These are phyloP conservation scores for Teunomyces barrocoloradensis DNA, from an alignment of 805 yeast species.

Conservation along the genomic window DNA sequence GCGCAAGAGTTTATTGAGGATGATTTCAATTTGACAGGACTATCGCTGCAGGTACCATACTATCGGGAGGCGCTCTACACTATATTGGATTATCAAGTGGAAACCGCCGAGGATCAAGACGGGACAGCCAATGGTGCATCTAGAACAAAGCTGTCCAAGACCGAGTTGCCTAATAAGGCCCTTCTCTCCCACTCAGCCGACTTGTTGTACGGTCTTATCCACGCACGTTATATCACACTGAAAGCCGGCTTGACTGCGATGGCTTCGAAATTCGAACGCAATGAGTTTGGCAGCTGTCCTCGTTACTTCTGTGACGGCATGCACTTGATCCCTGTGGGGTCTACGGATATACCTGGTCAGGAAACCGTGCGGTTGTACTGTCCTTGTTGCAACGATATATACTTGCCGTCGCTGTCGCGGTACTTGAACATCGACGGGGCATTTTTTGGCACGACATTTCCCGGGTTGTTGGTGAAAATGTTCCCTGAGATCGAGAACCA, in stretches of 20 bases:
- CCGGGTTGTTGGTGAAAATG: constrained; percentile 87
- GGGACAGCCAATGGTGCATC: constrained; percentile 5
- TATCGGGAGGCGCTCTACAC: constrained; percentile 90
- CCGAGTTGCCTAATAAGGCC: constrained; percentile 66
- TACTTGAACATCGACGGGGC: constrained; percentile 93
- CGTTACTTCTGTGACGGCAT: constrained; percentile 86
- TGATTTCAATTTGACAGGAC: constrained; percentile 92
- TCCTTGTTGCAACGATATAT: constrained; percentile 91
- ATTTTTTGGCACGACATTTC: constrained; percentile 93
- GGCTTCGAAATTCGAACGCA: constrained; percentile 91
- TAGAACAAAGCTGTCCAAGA: constrained; percentile 33
- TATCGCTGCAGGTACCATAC: constrained; percentile 80
- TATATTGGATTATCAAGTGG: constrained; percentile 77
- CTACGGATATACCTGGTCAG: constrained; percentile 85
- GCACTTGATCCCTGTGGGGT: constrained; percentile 88
- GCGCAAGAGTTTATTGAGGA: constrained; percentile 92
- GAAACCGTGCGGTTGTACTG: constrained; percentile 92
- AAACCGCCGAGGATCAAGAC: constrained; percentile 38
- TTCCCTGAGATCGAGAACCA: constrained; percentile 87
- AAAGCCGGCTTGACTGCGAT: constrained; percentile 85
- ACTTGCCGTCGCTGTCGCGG: constrained; percentile 82
- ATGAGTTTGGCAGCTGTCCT: constrained; percentile 90
- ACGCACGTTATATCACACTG: constrained; percentile 85
- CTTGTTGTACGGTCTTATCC: constrained; percentile 87
- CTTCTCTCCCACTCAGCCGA: constrained; percentile 88